These are phyloP conservation scores for Suaeda aralocaspica DNA, from an alignment of 148 eudicot species.

Conservation along the genomic window DNA sequence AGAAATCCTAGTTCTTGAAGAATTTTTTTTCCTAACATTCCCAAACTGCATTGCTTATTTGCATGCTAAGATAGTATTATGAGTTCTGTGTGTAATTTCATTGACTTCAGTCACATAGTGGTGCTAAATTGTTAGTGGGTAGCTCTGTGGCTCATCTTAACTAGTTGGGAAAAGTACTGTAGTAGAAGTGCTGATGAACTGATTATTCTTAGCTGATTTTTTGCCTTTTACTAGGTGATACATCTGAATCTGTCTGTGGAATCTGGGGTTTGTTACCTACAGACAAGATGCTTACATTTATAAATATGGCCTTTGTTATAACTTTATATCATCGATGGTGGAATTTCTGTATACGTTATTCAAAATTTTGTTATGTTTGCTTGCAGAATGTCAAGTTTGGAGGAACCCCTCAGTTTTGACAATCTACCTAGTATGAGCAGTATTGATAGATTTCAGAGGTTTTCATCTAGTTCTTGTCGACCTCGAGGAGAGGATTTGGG, in stretches of 20 bases:
- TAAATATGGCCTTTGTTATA: not conserved
- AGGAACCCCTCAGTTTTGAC: constrained; percentile 84
- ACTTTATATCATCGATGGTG: not conserved
- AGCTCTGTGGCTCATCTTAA: not conserved
- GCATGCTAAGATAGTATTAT: no score
- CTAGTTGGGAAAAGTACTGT: not conserved
- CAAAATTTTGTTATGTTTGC: not conserved
- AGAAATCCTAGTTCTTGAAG: no score
- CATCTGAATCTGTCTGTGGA: not conserved
- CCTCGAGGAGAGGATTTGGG: constrained; percentile 57
- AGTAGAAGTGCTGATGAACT: no score
- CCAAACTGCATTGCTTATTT: no score
- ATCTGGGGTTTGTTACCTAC: no score
- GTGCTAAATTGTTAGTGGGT: not conserved
- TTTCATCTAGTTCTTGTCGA: constrained; percentile 71
- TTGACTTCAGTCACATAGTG: not conserved
- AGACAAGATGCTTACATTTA: not conserved
- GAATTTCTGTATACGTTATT: not conserved
- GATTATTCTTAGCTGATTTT: not conserved
- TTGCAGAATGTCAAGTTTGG: constrained; percentile 86
- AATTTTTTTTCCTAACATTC: no score
- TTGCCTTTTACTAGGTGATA: not conserved
- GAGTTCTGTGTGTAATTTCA: not conserved
- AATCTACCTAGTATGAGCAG: constrained; percentile 71
- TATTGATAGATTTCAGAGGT: constrained; percentile 62